A percentile compares a stretch with the other conserved stretches of the same genome.
Evolutionary conservation across 306 rosid species (phyloP).

Genomic region (Prunus armeniaca): DNA sequence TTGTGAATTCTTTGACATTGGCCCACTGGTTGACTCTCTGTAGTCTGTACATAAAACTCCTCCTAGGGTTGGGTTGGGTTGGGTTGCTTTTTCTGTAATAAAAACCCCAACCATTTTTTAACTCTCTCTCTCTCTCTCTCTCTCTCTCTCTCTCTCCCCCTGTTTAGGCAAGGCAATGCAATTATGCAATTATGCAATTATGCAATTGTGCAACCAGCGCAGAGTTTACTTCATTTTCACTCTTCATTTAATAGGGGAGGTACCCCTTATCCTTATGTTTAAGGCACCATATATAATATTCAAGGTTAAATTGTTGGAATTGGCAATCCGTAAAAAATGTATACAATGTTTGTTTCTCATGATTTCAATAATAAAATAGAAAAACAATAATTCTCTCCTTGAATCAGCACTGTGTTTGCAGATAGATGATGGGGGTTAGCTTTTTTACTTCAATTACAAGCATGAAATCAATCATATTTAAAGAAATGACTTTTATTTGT

Average conservation of each 20-base stretch:
- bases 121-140: no score
- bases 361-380: neutral
- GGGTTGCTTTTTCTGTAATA: neutral
- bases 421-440: neutral
- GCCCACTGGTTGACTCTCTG: neutral
- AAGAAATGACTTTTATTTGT: no score
- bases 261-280: neutral
- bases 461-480: constrained; percentile 2
- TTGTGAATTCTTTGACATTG: neutral
- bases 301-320: neutral
- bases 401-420: no score
- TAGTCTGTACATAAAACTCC: neutral
- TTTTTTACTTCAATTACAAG: neutral
- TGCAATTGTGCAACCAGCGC: no score
- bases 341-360: neutral
- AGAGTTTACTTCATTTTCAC: constrained; percentile 11
- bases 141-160: no score
- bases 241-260: constrained; percentile 1
- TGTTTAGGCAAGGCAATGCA: neutral
- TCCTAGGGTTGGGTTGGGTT: neutral
- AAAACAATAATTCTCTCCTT: neutral
- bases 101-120: neutral
- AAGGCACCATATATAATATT: neutral
- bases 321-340: neutral
- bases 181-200: no score